Evolutionary conservation across 2,329 filamentous ascomycete species (phyloP).

Genomic region (Pseudogymnoascus sp.): DNA sequence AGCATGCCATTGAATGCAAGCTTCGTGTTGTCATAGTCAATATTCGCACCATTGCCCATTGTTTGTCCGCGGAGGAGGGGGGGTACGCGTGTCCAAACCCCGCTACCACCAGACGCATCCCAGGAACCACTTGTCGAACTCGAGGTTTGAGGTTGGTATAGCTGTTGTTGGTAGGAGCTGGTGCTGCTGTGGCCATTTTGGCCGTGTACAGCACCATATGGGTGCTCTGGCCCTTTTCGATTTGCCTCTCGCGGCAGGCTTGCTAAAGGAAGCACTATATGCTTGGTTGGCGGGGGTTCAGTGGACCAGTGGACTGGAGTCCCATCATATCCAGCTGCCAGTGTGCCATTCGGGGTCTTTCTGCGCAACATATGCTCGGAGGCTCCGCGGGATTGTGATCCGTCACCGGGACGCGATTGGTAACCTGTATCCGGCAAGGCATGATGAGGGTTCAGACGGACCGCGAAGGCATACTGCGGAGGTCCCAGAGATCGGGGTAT

Average conservation of each 20-base stretch:
- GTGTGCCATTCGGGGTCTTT: constrained; percentile 90
- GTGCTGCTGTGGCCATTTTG: not conserved
- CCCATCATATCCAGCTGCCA: constrained; percentile 86
- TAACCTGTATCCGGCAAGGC: not conserved
- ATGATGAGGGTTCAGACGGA: constrained; percentile 16
- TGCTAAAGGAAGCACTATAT: constrained; percentile 63
- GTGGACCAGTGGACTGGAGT: constrained; percentile 65
- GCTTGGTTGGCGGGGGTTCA: constrained; percentile 72
- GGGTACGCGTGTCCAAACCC: constrained; percentile 5
- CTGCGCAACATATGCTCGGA: constrained; percentile 75
- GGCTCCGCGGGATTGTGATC: constrained; percentile 20
- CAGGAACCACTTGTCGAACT: not conserved
- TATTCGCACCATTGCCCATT: constrained; percentile 3
- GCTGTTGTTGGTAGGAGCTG: not conserved
- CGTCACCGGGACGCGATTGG: constrained; percentile 10
- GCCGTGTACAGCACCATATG: not conserved
- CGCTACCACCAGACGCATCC: constrained; percentile 2
- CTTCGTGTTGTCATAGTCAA: constrained; percentile 15
- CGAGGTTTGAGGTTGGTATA: not conserved
- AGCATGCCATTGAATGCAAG: constrained; percentile 36
- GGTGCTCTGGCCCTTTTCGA: not conserved
- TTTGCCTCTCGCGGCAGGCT: constrained; percentile 9
- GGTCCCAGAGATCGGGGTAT: constrained; percentile 21
- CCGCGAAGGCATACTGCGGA: constrained; percentile 23
- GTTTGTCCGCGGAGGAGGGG: not conserved